Evolutionary conservation across 257 asterid genomes (phyloP).

Genomic region (Lycium ferocissimum): DNA sequence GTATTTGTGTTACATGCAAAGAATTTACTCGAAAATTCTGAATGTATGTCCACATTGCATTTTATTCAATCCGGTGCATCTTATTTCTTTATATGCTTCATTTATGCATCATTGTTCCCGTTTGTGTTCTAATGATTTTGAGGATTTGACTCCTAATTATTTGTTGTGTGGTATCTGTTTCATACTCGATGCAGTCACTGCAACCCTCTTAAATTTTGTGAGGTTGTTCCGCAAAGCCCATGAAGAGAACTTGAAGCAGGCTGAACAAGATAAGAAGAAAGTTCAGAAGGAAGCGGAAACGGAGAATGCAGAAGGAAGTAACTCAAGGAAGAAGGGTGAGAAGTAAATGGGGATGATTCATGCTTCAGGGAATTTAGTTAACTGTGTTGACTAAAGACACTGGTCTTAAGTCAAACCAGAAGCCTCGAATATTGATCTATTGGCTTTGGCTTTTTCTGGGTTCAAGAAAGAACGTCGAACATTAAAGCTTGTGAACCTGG

Average conservation of each 20-base stretch:
- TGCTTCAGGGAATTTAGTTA: slow-evolving; percentile 24
- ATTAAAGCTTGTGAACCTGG: slow-evolving; percentile 30
- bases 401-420: slow-evolving; percentile 18
- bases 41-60: background rate
- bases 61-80: background rate
- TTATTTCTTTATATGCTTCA: background rate
- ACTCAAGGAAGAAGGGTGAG: slow-evolving; percentile 45
- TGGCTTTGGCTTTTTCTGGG: slow-evolving; percentile 28
- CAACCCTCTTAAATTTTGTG: slow-evolving; percentile 77
- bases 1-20: slow-evolving; percentile 5
- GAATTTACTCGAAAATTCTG: slow-evolving; percentile 5
- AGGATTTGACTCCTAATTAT: slow-evolving; percentile 21
- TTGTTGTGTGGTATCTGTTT: slow-evolving; percentile 33
- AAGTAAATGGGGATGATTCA: slow-evolving; percentile 23
- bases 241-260: slow-evolving; percentile 76
- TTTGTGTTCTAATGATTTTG: slow-evolving; percentile 16
- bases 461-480: slow-evolving; percentile 27
- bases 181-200: slow-evolving; percentile 55
- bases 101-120: background rate
- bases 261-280: slow-evolving; percentile 77
- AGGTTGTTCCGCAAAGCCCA: slow-evolving; percentile 72
- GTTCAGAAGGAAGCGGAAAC: slow-evolving; percentile 78
- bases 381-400: slow-evolving; percentile 21
- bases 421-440: slow-evolving; percentile 15
- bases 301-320: slow-evolving; percentile 59